Evolutionary conservation across 2,329 filamentous ascomycete species (phyloP), one percentile per base, ranked within the genome.

Genomic region (Elsinoe fawcettii): DNA sequence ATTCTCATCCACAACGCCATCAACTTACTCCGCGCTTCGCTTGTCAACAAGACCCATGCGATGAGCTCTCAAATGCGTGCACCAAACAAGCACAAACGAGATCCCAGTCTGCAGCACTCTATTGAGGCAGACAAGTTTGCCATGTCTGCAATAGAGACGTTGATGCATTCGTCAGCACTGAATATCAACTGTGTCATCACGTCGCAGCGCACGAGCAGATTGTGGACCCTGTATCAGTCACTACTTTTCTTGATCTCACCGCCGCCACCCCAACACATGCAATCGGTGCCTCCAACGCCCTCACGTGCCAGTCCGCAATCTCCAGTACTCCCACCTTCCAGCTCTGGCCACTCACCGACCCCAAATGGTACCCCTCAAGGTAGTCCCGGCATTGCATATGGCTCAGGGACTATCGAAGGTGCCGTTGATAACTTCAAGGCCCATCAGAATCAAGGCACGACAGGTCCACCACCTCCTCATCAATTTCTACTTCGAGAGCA

Each of bases 151-250:
- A 55, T 61, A 3, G 30, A 58, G 27, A 34, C 39, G 3, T 18
- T 61, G 25, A 23, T 56, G 6, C 22, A 46, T 16, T 56, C 57
- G n/a, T 51, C 49, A 6, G 59, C 59, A 11, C 56, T 58, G 2
- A 59, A 61, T 30, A 58, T 59, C 32, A 58, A 58, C 12, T 61
- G 59, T 25, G 20, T 61, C 8, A 39, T 57, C 3, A 14, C 53
- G 3, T 22, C 16, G 6, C 34, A 59, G 16, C 57, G 59, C 32
- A 51, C 57, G 14, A 44, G 53, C 25, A 16, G 55, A 44, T 23
- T 61, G 23, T 58, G 57, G 49, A 56, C 46, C 20, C 23, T 61
- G 8, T 61, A 61, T 36, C 39, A 32, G 43, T 49, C 57, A 20
- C 25, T 61, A 14, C 32, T 51, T 2, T 51, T 27, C 11, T n/a